Conservation (phyloP, 169 alveolate species). For the Eimeria tenella region DNA sequence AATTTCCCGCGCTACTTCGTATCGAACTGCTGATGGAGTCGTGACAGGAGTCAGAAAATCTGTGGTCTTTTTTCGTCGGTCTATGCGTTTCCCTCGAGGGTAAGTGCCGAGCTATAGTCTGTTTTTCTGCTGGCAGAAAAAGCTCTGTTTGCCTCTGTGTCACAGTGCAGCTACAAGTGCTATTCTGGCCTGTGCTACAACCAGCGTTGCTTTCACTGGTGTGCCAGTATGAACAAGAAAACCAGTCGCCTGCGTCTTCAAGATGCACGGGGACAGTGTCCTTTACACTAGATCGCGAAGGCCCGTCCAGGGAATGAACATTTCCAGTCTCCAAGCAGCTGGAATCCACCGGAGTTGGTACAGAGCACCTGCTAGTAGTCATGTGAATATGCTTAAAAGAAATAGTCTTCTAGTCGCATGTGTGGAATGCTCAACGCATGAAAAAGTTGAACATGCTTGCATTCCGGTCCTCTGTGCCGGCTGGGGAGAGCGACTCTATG, state of each 20-base stretch:
- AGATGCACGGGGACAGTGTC: neutral
- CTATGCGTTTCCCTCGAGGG: neutral
- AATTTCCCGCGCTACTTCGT: neutral
- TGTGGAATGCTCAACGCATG: too few relatives aligned
- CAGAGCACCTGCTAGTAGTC: neutral
- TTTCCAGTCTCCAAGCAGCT: neutral
- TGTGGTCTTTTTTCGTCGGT: neutral
- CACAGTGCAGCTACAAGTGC: neutral
- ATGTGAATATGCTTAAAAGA: slow-evolving; percentile 12
- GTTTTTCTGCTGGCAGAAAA: neutral
- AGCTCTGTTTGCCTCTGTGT: neutral
- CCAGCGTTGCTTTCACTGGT: slow-evolving; percentile 4
- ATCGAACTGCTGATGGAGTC: neutral
- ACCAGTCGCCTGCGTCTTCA: slow-evolving; percentile 16
- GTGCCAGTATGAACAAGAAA: slow-evolving; percentile 39
- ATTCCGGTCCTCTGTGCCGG: too few relatives aligned
- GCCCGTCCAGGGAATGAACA: neutral
- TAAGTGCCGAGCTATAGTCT: neutral
- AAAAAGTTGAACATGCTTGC: too few relatives aligned
- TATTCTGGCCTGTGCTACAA: neutral
- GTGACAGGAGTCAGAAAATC: neutral
- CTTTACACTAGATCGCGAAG: neutral
- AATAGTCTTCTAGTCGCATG: too few relatives aligned
- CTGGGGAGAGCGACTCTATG: too few relatives aligned
- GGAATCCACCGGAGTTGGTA: neutral